These are phyloP conservation scores for Wickerhamomyces sp. DNA, from an alignment of 1,139 yeast species.

Conservation along the genomic window DNA sequence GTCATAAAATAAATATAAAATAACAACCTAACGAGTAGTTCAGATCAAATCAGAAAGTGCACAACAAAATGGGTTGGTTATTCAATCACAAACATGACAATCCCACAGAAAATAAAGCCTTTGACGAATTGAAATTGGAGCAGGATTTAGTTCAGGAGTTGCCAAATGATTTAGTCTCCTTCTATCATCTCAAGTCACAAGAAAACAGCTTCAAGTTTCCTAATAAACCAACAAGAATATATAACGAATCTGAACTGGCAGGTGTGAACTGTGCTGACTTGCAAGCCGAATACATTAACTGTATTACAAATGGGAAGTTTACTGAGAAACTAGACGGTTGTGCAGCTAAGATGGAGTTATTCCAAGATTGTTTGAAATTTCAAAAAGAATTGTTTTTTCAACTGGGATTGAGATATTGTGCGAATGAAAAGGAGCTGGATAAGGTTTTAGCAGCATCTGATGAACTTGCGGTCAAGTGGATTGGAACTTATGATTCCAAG, in stretches of 20 bases:
- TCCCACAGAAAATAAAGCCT: not conserved
- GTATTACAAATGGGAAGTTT: constrained; percentile 20
- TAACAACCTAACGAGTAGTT: no score
- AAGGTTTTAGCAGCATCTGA: constrained; percentile 29
- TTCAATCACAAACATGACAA: not conserved
- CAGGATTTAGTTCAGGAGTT: not conserved
- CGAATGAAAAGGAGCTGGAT: constrained; percentile 21
- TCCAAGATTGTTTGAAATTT: constrained; percentile 27
- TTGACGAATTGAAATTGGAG: not conserved
- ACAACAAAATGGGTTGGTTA: constrained; percentile 6
- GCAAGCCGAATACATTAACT: constrained; percentile 18
- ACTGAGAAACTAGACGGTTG: constrained; percentile 20
- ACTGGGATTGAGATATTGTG: constrained; percentile 28
- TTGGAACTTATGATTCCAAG: constrained; percentile 8
- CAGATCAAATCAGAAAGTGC: no score
- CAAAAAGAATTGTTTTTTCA: constrained; percentile 30
- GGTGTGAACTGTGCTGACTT: constrained; percentile 23
- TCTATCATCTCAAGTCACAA: not conserved
- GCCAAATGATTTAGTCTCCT: not conserved
- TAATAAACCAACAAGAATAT: not conserved
- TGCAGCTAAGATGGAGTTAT: constrained; percentile 10
- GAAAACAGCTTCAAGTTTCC: not conserved
- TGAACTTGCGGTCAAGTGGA: constrained; percentile 26
- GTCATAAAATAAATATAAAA: no score
- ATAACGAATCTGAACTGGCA: constrained; percentile 6